Evolutionary conservation across 805 yeast species (phyloP).

Genomic region (Ogataea corticis): DNA sequence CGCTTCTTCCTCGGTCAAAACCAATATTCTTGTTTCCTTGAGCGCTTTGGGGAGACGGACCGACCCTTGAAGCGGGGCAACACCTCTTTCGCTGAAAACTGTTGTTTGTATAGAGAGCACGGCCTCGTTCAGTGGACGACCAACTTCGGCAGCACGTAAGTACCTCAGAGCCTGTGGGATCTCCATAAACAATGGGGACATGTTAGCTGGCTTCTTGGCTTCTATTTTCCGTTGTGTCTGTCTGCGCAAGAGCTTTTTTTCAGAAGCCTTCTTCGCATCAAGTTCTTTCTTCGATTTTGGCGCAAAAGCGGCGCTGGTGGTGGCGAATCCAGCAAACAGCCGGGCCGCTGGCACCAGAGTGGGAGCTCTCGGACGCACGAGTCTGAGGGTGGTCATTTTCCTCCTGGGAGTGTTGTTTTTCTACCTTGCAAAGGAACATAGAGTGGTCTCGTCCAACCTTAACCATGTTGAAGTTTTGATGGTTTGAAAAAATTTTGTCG

Average conservation of each 20-base stretch:
- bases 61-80: conserved; percentile 70
- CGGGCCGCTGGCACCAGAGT: no score
- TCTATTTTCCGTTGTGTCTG: conserved; percentile 29
- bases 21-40: conserved; percentile 61
- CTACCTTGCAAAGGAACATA: no score
- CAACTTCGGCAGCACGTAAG: conserved; percentile 88
- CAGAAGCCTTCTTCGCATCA: conserved; percentile 28
- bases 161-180: conserved; percentile 73
- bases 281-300: conserved; percentile 30
- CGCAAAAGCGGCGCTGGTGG: conserved; percentile 13
- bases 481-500: no score
- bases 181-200: conserved; percentile 67
- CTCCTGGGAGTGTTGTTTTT: no score
- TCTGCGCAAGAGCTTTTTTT: conserved; percentile 28
- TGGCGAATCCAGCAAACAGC: conserved; percentile 4
- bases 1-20: conserved; percentile 62
- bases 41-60: conserved; percentile 73
- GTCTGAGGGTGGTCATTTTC: no score
- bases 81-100: conserved; percentile 73
- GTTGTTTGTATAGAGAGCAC: conserved; percentile 66
- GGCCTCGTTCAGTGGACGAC: conserved; percentile 70
- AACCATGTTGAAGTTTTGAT: no score
- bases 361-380: no score
- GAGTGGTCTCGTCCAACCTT: no score
- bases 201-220: conserved; percentile 45